These are phyloP conservation scores for Nicotiana otophora DNA, from an alignment of 257 asterid species.

Conservation along the genomic window DNA sequence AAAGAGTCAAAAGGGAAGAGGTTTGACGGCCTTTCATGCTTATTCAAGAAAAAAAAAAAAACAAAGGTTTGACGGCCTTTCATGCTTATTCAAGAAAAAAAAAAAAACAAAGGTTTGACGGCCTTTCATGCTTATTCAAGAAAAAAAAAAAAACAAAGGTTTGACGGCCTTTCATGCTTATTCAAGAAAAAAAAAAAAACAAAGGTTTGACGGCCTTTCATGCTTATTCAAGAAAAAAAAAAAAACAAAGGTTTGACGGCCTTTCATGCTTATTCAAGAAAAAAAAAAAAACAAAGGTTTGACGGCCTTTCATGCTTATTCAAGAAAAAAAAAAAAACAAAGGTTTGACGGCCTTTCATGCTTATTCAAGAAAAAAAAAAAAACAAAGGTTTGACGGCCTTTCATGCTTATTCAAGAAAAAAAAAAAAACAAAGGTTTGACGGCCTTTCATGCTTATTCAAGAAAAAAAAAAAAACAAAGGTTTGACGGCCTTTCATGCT, in stretches of 20 bases:
- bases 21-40: conserved; percentile 1
- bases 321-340: neutral
- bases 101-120: neutral
- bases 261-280: neutral
- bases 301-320: neutral
- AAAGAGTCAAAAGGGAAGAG: neutral
- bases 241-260: neutral
- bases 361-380: neutral
- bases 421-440: neutral
- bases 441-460: neutral
- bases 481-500: conserved; percentile 1
- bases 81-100: neutral
- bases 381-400: neutral
- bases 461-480: neutral
- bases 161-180: neutral
- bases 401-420: neutral
- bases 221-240: neutral
- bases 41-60: neutral
- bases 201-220: neutral
- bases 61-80: neutral
- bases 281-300: neutral
- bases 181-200: neutral
- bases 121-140: neutral
- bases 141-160: neutral
- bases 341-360: conserved; percentile 2